Conservation (phyloP, 371 early-diverging fungal species). For the Mortierella sp. region DNA sequence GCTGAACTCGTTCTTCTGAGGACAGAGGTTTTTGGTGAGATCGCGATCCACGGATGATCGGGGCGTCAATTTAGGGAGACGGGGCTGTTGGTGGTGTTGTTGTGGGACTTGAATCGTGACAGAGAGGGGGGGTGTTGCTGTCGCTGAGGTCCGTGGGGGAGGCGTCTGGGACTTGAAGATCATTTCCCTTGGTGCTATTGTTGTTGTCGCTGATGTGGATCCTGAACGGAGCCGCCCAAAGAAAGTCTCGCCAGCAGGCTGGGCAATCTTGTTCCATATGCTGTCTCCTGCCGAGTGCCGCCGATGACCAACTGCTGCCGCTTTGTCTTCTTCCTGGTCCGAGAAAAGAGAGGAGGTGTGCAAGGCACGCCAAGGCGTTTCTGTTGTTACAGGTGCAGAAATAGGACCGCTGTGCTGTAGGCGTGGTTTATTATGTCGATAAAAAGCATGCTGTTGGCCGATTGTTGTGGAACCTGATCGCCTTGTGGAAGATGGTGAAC, state of each 20-base stretch:
- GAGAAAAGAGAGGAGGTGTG: not conserved
- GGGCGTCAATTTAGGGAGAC: not conserved
- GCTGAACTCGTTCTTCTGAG: not conserved
- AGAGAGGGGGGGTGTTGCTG: not conserved
- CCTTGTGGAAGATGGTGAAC: not conserved
- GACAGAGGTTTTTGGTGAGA: not conserved
- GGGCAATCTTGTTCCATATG: constrained; percentile 1
- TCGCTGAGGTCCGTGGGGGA: not conserved
- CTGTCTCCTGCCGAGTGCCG: constrained; percentile 12
- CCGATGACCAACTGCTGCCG: not conserved
- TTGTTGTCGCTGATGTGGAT: not conserved
- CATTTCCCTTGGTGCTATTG: not conserved
- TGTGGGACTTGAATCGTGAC: not conserved
- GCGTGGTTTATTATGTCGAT: constrained; percentile 2
- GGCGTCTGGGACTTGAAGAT: not conserved
- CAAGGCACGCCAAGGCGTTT: not conserved
- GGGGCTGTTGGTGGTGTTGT: not conserved
- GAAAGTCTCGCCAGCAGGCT: constrained; percentile 3
- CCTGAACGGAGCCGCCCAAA: constrained; percentile 13
- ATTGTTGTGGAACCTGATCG: not conserved
- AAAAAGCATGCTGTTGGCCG: not conserved
- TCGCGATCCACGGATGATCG: not conserved
- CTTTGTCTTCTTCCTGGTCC: not conserved
- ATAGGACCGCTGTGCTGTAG: not conserved
- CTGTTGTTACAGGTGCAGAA: not conserved